Conservation (phyloP, 129 eudicot species). For the Artemisia argyi region DNA sequence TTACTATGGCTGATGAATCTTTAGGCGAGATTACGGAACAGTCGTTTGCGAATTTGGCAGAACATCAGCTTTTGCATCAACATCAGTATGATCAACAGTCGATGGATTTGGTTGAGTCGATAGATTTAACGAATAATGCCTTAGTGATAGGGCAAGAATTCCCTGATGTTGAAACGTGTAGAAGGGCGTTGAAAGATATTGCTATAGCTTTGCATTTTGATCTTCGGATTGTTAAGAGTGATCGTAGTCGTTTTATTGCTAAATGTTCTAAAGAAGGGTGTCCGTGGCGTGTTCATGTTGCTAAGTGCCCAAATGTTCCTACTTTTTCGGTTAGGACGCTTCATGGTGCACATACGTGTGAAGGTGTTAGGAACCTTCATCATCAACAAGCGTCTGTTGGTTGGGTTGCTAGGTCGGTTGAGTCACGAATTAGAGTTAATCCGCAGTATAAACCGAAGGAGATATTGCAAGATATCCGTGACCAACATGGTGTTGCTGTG, state of each 20-base stretch:
- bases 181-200: slow-evolving; percentile 78
- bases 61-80: slow-evolving; percentile 23
- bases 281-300: slow-evolving; percentile 99
- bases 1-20: slow-evolving; percentile 41
- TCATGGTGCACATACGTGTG: slow-evolving; percentile 83
- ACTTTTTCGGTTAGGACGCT: slow-evolving; percentile 90
- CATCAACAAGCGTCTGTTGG: slow-evolving; percentile 98
- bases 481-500: slow-evolving; percentile 96
- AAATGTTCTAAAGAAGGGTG: slow-evolving; percentile 96
- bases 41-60: slow-evolving; percentile 15
- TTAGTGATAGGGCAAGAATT: slow-evolving; percentile 85
- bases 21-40: slow-evolving; percentile 29
- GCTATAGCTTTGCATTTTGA: slow-evolving; percentile 90
- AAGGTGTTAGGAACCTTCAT: slow-evolving; percentile 82
- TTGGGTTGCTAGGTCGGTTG: slow-evolving; percentile 97
- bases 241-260: slow-evolving; percentile 95
- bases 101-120: slow-evolving; percentile 18
- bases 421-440: slow-evolving; percentile 71
- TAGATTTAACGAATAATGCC: slow-evolving; percentile 40
- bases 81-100: slow-evolving; percentile 10
- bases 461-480: slow-evolving; percentile 87
- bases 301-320: slow-evolving; percentile 82
- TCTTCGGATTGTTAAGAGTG: slow-evolving; percentile 91
- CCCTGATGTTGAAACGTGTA: slow-evolving; percentile 94
- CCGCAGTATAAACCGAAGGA: slow-evolving; percentile 97